Evolutionary conservation across 2,329 filamentous ascomycete species (phyloP).

Genomic region (Pseudonectria foliicola): DNA sequence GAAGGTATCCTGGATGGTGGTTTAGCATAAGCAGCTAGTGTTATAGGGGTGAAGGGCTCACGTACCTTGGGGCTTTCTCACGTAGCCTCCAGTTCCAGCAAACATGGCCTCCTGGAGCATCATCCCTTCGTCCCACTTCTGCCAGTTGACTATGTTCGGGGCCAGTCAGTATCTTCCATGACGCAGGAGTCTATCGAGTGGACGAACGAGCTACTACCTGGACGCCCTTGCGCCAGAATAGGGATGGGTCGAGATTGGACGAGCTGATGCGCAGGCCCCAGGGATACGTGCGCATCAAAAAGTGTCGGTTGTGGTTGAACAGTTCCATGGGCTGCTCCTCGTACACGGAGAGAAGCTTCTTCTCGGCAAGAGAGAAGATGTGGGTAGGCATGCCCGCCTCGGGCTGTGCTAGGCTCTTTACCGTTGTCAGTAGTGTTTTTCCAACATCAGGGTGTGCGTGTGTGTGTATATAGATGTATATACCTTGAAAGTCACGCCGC

Average conservation of each 20-base stretch:
- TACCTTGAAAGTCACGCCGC: conserved; percentile 66
- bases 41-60: neutral
- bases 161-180: too few relatives aligned
- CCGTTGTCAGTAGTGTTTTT: too few relatives aligned
- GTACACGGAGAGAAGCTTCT: conserved; percentile 54
- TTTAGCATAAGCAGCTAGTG: conserved; percentile 1
- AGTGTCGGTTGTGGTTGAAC: conserved; percentile 75
- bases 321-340: conserved; percentile 45
- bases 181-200: too few relatives aligned
- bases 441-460: too few relatives aligned
- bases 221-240: conserved; percentile 82
- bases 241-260: conserved; percentile 77
- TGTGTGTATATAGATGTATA: too few relatives aligned
- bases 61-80: conserved; percentile 69
- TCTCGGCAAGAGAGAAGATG: conserved; percentile 62
- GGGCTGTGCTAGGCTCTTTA: conserved; percentile 60
- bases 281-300: conserved; percentile 82
- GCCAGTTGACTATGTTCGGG: conserved; percentile 64
- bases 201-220: conserved; percentile 65
- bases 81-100: conserved; percentile 72
- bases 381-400: conserved; percentile 59
- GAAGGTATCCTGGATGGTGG: conserved; percentile 24
- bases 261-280: conserved; percentile 74
- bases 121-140: conserved; percentile 83
- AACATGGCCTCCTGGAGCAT: conserved; percentile 97